Base-by-base conservation (phyloP, 208 protist species). In the Trypanosoma cruzi region DNA sequence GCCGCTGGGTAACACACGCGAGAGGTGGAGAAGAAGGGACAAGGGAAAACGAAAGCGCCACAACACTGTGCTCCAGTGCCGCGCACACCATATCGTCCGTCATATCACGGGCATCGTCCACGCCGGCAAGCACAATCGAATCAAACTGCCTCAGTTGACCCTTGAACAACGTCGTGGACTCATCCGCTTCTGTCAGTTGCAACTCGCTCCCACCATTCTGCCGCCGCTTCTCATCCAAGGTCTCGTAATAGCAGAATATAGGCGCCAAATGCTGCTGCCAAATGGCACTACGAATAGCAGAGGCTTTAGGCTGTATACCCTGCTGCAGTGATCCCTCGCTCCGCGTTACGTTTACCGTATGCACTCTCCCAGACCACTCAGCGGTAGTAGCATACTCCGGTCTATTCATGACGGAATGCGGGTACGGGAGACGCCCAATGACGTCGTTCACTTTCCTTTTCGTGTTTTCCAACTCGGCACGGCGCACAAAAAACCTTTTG, bases 241-340 rank as follows among this genome's bases (percentile, higher is more conserved):
- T 34, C 65, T 77, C 68, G 75, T 89, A 94, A 61, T 82, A 73
- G 26, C 52, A 37, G 54, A 94, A 57, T n/a, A 94, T 75, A 0
- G 86, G 79, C 0, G 71, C 67, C 28, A 94, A 75, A 71, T 88
- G 81, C n/a, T 62, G 61, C 57, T 85, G 73, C 89, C 89, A 94
- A 44, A 80, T 77, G 62, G 54, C 55, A 55, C 75, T 73, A 34
- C 89, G 89, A 13, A 83, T 64, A 10, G 53, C 80, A 32, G 70
- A 75, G 37, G 84, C 77, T 54, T 85, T 89, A 10, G 65, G 64
- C 46, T 54, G 63, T 56, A 57, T 63, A 29, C 5, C 29, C 20
- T 42, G 48, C 24, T 36, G 73, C 59, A 10, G 57, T 56, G 49
- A 49, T 32, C 20, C 52, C 40, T 70, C 79, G 7, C 34, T 36